These are phyloP conservation scores for Nyssa sinensis DNA, from an alignment of 148 eudicot genomes.

Conservation along the genomic window DNA sequence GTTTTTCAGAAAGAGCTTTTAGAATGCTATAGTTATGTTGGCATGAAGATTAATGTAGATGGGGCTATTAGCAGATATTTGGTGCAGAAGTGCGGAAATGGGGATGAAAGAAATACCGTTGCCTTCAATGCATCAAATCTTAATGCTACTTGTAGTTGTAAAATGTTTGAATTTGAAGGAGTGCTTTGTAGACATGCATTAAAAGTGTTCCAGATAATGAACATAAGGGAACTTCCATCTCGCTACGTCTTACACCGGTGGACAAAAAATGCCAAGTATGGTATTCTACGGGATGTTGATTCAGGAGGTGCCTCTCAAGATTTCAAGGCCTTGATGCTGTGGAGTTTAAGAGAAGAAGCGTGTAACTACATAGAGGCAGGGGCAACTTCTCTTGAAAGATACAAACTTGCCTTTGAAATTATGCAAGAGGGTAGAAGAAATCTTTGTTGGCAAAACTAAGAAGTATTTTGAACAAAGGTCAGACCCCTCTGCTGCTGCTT, in stretches of 20 bases:
- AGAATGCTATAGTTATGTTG: constrained; percentile 48
- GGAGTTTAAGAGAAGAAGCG: constrained; percentile 64
- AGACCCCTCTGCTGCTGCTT: constrained; percentile 3
- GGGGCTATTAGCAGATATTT: constrained; percentile 50
- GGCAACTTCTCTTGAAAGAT: constrained; percentile 44
- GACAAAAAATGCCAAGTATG: constrained; percentile 50
- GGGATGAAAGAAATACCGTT: constrained; percentile 59
- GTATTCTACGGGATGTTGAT: constrained; percentile 42
- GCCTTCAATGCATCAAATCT: constrained; percentile 55
- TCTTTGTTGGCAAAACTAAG: constrained; percentile 50
- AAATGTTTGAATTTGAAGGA: constrained; percentile 63
- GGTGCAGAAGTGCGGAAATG: constrained; percentile 50
- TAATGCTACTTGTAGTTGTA: constrained; percentile 54
- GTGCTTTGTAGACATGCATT: constrained; percentile 57
- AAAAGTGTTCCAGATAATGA: constrained; percentile 60
- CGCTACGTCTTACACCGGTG: constrained; percentile 56
- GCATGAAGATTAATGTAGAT: constrained; percentile 51
- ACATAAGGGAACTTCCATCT: constrained; percentile 56
- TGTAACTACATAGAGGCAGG: constrained; percentile 50
- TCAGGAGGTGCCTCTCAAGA: constrained; percentile 51
- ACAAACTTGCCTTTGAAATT: constrained; percentile 58
- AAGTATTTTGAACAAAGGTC: constrained; percentile 16
- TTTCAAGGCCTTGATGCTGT: constrained; percentile 48
- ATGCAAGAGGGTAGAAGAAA: constrained; percentile 61
- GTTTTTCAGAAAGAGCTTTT: constrained; percentile 54